phyloP scores from a whole-genome alignment of 352 stramenopile species.

The Pseudoperonospora humuli region DNA sequence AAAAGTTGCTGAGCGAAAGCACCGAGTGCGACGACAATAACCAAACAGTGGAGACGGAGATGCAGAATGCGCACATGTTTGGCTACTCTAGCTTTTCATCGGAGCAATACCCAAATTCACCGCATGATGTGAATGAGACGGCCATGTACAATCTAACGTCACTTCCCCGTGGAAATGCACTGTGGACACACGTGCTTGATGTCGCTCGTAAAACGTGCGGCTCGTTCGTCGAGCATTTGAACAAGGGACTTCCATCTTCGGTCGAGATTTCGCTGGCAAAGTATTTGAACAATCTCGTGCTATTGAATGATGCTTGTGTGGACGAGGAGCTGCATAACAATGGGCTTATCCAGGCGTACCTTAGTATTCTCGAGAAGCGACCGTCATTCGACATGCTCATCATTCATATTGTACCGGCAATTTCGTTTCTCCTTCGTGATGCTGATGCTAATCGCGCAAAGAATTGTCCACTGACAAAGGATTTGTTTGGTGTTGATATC shows the following conservation, averaged over 20 bases:
- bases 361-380: slow-evolving; percentile 51
- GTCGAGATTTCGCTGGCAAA: slow-evolving; percentile 79
- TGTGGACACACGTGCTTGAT: slow-evolving; percentile 54
- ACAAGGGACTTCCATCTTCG: slow-evolving; percentile 58
- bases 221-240: slow-evolving; percentile 52
- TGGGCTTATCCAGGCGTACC: slow-evolving; percentile 57
- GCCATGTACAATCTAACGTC: slow-evolving; percentile 80
- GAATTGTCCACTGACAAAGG: slow-evolving; percentile 65
- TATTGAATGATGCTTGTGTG: slow-evolving; percentile 51
- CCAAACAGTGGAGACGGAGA: slow-evolving; percentile 23
- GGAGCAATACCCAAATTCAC: slow-evolving; percentile 53
- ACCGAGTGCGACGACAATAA: slow-evolving; percentile 27
- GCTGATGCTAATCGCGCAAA: slow-evolving; percentile 47
- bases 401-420: slow-evolving; percentile 75
- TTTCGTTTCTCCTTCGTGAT: slow-evolving; percentile 76
- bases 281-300: slow-evolving; percentile 70
- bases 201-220: slow-evolving; percentile 34
- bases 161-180: slow-evolving; percentile 38
- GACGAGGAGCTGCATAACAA: slow-evolving; percentile 59
- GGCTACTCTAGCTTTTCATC: slow-evolving; percentile 44
- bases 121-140: slow-evolving; percentile 45
- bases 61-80: slow-evolving; percentile 32
- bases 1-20: slow-evolving; percentile 49
- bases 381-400: slow-evolving; percentile 81
- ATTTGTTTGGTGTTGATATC: slow-evolving; percentile 52